These are phyloP conservation scores for Debaryomyces maramus DNA, from an alignment of 805 yeast species.

Conservation along the genomic window DNA sequence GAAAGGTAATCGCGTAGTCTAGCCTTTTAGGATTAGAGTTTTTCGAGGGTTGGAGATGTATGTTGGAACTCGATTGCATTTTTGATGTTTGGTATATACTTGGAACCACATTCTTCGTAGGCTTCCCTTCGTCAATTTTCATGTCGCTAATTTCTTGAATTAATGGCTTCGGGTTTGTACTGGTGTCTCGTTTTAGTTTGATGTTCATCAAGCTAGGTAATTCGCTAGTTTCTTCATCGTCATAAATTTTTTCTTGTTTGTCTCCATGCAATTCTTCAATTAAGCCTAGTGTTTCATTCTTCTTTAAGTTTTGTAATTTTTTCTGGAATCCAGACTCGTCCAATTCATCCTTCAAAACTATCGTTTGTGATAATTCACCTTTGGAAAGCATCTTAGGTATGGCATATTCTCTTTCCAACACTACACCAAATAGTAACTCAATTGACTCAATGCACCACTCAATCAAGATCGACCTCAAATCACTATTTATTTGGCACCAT, in stretches of 20 bases:
- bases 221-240: slow-evolving; percentile 14
- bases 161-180: slow-evolving; percentile 36
- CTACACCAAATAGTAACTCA: slow-evolving; percentile 51
- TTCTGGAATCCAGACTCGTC: slow-evolving; percentile 36
- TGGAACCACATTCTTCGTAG: not conserved
- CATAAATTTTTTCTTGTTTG: slow-evolving; percentile 19
- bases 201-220: slow-evolving; percentile 34
- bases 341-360: slow-evolving; percentile 46
- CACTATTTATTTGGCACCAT: slow-evolving; percentile 59
- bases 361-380: slow-evolving; percentile 55
- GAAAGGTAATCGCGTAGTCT: slow-evolving; percentile 1
- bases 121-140: not conserved
- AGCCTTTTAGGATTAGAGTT: not conserved
- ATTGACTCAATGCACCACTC: slow-evolving; percentile 86
- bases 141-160: slow-evolving; percentile 52
- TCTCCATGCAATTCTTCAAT: slow-evolving; percentile 40
- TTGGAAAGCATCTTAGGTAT: slow-evolving; percentile 74
- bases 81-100: not conserved
- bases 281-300: slow-evolving; percentile 44
- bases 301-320: slow-evolving; percentile 32
- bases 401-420: slow-evolving; percentile 61
- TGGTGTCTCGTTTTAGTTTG: slow-evolving; percentile 10
- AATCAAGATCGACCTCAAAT: slow-evolving; percentile 62
- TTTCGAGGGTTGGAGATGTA: not conserved
- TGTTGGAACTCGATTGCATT: not conserved